Percentiles rank a stretch among this genome's conserved stretches.
Conservation (phyloP, 441 rosid genomes). For the Jatropha multifida region DNA sequence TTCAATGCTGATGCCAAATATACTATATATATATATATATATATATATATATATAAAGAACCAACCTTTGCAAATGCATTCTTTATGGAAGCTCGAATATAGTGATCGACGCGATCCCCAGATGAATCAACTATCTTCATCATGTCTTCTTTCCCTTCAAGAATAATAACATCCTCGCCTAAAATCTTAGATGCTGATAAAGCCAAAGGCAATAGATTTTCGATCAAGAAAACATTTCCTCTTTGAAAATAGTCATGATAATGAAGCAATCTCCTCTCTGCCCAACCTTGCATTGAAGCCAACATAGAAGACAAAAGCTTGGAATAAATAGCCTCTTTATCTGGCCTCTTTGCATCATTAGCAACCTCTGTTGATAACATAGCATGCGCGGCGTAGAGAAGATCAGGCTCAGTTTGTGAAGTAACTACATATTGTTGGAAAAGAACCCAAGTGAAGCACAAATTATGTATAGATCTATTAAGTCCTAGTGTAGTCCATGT, state of each 20-base stretch:
- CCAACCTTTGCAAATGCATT: constrained; percentile 68
- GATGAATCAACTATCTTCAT: constrained; percentile 49
- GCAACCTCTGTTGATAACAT: constrained; percentile 76
- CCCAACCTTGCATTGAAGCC: constrained; percentile 82
- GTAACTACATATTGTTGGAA: constrained; percentile 77
- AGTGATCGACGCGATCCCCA: constrained; percentile 61
- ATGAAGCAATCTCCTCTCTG: constrained; percentile 67
- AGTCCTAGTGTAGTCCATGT: constrained; percentile 91
- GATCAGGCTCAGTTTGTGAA: constrained; percentile 68
- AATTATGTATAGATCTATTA: constrained; percentile 64
- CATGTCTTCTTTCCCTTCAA: constrained; percentile 48
- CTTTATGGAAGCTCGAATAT: constrained; percentile 71
- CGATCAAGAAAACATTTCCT: constrained; percentile 57
- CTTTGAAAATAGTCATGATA: constrained; percentile 79
- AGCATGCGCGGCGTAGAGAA: constrained; percentile 66
- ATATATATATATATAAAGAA: neutral
- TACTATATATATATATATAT: too few species aligned
- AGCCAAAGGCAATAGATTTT: constrained; percentile 69
- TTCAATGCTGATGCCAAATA: neutral
- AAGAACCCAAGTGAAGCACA: constrained; percentile 84
- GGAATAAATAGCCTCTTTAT: constrained; percentile 62
- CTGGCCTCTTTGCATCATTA: constrained; percentile 66
- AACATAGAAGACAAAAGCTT: constrained; percentile 58
- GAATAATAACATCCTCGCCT: constrained; percentile 65
- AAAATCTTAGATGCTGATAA: constrained; percentile 67